A percentile compares a stretch with the other conserved stretches of the same genome.
These are phyloP conservation scores for Asclepias syriaca DNA, from an alignment of 257 asterid species.

Conservation along the genomic window DNA sequence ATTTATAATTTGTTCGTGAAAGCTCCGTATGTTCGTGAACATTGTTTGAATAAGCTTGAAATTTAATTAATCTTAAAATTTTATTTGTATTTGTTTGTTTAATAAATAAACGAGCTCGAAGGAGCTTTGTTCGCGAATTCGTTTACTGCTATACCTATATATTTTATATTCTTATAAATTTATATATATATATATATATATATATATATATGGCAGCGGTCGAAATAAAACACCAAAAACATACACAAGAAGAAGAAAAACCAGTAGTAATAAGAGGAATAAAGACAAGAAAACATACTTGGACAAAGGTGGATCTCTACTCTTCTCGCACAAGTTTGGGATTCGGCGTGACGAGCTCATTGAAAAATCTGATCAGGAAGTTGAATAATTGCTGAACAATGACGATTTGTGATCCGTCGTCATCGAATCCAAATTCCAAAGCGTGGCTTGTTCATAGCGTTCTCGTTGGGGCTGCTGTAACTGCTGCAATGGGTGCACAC, in stretches of 20 bases:
- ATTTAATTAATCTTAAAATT: too few relatives aligned
- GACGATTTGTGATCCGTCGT: slow-evolving; percentile 36
- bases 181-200: too few relatives aligned
- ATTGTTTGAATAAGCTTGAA: too few relatives aligned
- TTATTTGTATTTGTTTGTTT: too few relatives aligned
- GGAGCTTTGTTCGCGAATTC: too few relatives aligned
- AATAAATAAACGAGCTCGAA: too few relatives aligned
- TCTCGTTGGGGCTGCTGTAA: slow-evolving; percentile 48
- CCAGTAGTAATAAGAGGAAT: not conserved
- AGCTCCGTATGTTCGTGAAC: too few relatives aligned
- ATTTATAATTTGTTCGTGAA: too few relatives aligned
- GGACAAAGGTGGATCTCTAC: not conserved
- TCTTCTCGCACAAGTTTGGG: not conserved
- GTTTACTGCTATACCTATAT: too few relatives aligned
- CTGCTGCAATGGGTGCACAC: slow-evolving; percentile 58
- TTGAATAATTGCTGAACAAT: slow-evolving; percentile 14
- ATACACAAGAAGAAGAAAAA: not conserved
- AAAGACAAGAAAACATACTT: not conserved
- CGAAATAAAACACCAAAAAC: not conserved
- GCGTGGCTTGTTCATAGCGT: slow-evolving; percentile 50
- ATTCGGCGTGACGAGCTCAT: not conserved
- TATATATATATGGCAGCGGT: not conserved
- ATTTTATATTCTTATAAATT: too few relatives aligned
- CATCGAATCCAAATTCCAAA: slow-evolving; percentile 37
- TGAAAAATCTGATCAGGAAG: not conserved